phyloP scores from a whole-genome alignment of 2,329 filamentous ascomycete species.

The Alternaria ethzedia region DNA sequence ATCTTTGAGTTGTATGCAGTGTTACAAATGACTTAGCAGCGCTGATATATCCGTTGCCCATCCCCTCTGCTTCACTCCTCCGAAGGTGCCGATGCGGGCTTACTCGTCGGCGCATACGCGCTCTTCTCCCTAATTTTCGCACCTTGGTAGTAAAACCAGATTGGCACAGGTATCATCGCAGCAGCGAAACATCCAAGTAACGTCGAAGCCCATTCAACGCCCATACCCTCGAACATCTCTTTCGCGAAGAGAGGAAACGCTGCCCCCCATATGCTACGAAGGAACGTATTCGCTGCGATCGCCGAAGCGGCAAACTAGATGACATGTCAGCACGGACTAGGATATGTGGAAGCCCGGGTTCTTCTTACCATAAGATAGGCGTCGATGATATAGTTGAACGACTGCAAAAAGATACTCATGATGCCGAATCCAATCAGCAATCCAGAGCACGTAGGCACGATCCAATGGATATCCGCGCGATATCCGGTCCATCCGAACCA shows the following conservation, averaged over 20 bases:
- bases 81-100: slow-evolving; percentile 15
- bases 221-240: slow-evolving; percentile 63
- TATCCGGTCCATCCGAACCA: slow-evolving; percentile 54
- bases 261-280: slow-evolving; percentile 58
- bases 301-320: slow-evolving; percentile 58
- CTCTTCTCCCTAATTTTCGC: slow-evolving; percentile 54
- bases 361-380: slow-evolving; percentile 59
- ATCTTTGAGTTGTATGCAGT: not conserved
- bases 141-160: slow-evolving; percentile 54
- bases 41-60: too few species aligned
- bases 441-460: slow-evolving; percentile 52
- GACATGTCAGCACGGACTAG: slow-evolving; percentile 23
- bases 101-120: slow-evolving; percentile 50
- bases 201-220: slow-evolving; percentile 56
- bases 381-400: slow-evolving; percentile 67
- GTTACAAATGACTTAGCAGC: fast-evolving
- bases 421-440: slow-evolving; percentile 64
- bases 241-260: slow-evolving; percentile 62
- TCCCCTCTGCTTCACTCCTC: not conserved
- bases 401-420: slow-evolving; percentile 63
- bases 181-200: slow-evolving; percentile 54
- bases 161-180: slow-evolving; percentile 53
- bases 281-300: slow-evolving; percentile 63
- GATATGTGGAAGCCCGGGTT: too few species aligned
- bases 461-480: slow-evolving; percentile 52